Conservation (phyloP, 2,329 filamentous ascomycete genomes). For the Fusarium haematococcum region DNA sequence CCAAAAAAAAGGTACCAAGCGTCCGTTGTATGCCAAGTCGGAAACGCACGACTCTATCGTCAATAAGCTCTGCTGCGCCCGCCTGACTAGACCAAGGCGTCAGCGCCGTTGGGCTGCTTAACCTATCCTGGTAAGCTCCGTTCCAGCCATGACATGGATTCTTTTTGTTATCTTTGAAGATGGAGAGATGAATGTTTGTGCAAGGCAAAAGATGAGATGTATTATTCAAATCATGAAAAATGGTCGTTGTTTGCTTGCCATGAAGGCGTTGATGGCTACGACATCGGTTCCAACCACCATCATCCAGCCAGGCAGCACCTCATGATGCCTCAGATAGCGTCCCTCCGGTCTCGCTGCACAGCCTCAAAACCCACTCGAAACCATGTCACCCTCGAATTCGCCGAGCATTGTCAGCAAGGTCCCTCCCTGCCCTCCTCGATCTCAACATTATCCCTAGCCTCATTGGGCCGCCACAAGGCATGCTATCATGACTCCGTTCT, state of each 20-base stretch:
- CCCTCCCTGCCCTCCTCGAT: neutral
- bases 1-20: neutral
- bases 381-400: neutral
- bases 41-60: conserved; percentile 39
- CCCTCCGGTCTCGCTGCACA: conserved; percentile 2
- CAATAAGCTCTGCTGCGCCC: conserved; percentile 45
- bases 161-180: neutral
- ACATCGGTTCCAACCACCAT: no score
- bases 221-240: neutral
- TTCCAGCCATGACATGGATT: conserved; percentile 1
- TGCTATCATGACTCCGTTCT: neutral
- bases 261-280: neutral
- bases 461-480: neutral
- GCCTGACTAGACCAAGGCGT: conserved; percentile 16
- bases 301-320: neutral
- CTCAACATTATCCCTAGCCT: neutral
- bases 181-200: neutral
- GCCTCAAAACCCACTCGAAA: neutral
- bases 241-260: neutral
- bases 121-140: conserved; percentile 11
- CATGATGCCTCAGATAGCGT: neutral
- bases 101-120: conserved; percentile 5
- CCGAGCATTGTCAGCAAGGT: neutral
- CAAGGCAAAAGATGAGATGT: neutral
- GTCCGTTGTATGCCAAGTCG: conserved; percentile 36